A percentile compares a stretch with the other conserved stretches of the same genome.
Evolutionary conservation across 805 yeast species (phyloP).

Genomic region (Lachancea quebecensis): DNA sequence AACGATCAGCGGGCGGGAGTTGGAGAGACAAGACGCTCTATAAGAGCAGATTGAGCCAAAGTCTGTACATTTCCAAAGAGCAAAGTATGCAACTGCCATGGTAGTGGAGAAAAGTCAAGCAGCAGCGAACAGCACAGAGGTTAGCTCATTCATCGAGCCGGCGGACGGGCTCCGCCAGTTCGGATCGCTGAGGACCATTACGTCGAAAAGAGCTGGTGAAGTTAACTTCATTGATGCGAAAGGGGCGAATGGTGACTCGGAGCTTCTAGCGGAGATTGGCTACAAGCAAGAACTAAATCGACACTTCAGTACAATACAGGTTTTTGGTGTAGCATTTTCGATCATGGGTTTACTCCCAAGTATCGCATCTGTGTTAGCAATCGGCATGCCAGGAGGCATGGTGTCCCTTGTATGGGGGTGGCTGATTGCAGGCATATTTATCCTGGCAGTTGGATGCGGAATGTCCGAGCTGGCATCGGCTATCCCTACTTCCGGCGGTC

Average conservation of each 20-base stretch:
- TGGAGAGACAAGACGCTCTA: no score
- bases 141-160: not conserved
- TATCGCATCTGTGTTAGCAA: conserved; percentile 42
- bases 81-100: no score
- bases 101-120: no score
- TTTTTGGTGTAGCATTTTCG: conserved; percentile 65
- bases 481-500: conserved; percentile 62
- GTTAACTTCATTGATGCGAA: conserved; percentile 23
- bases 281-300: conserved; percentile 65
- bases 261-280: conserved; percentile 46
- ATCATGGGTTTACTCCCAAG: conserved; percentile 56
- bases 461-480: conserved; percentile 56
- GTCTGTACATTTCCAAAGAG: no score
- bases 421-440: conserved; percentile 43
- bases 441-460: conserved; percentile 44
- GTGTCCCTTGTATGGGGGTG: conserved; percentile 62
- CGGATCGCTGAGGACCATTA: conserved; percentile 8
- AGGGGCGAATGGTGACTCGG: conserved; percentile 22
- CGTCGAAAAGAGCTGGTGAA: conserved; percentile 12
- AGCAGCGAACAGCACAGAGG: no score
- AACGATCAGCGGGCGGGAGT: no score
- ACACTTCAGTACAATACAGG: conserved; percentile 54
- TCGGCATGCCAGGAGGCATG: conserved; percentile 50
- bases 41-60: no score
- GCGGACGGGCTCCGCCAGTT: conserved; percentile 4